Evolutionary conservation across 2,329 filamentous ascomycete species (phyloP), one percentile per base, ranked within the genome.

Genomic region (Ophiostoma montium): DNA sequence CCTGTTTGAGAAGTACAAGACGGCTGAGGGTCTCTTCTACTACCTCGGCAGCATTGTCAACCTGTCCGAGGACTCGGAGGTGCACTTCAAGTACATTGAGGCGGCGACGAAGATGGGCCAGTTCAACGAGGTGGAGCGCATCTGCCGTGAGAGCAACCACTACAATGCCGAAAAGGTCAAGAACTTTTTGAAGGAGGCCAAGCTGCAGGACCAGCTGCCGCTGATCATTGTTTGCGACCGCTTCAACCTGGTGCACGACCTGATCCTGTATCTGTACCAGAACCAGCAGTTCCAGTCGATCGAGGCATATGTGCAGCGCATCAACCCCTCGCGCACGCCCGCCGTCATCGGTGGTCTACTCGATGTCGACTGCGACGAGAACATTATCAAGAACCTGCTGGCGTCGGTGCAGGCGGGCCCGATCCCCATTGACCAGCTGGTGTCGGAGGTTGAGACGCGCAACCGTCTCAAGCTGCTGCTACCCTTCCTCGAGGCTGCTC

Each of bases 271-370:
- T 68, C 78, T 98, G 9, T 98, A 98, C 72, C 92, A 96, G 74
- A 94, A 94, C 68, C 90, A 98, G 67, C 90, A 96, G 63, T 98
- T 95, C 76, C 88, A 94, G 70, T 95, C 92, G 1, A 98, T 98
- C 56, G 92, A 98, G 69, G 82, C 94, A 10, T 98, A 98, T 59
- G 92, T 98, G 27, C 92, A 98, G 71, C 84, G 87, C 41, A 89
- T 98, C 58, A 98, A 98, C 69, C 89, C 92, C 6, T 74, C 83
- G 15, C 76, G 92, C 58, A 92, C 94, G 6, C 92, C 92, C 5
- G 85, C 88, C 50, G 92, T 98, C 53, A 80, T 98, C 57, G 92
- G 92, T 58, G 92, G 89, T 33, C 72, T 98, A 31, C 74, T 98
- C 45, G 92, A 98, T 61, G 92, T 98, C 48, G 92, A 98, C 61